phyloP scores from a whole-genome alignment of 2,329 filamentous ascomycete species.

The Orbilia ellipsospora region DNA sequence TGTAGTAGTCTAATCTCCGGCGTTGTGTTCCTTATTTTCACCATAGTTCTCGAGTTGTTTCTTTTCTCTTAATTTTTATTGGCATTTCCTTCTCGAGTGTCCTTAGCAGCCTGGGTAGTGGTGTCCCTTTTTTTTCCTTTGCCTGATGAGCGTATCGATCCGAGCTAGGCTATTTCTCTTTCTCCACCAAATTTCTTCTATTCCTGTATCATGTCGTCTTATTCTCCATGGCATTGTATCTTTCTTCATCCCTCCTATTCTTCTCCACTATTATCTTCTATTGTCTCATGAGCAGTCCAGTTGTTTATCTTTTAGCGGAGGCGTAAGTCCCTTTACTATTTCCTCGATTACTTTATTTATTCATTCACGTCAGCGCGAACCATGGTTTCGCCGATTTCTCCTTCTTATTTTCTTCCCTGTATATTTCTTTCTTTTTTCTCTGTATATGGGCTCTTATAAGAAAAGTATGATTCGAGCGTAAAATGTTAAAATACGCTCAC shows the following conservation, averaged over 20 bases:
- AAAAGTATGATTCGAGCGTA: not conserved
- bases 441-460: not conserved
- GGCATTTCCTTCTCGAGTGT: not conserved
- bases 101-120: too few relatives aligned
- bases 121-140: not conserved
- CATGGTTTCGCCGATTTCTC: not conserved
- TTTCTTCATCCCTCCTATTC: not conserved
- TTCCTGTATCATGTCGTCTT: not conserved
- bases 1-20: too few relatives aligned
- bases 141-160: not conserved
- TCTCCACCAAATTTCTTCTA: not conserved
- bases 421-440: not conserved
- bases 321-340: not conserved
- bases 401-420: not conserved
- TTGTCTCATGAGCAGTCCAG: not conserved
- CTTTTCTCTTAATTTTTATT: not conserved
- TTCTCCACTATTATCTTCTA: not conserved
- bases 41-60: too few relatives aligned
- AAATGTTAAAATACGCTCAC: too few relatives aligned
- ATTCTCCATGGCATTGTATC: not conserved
- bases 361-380: not conserved
- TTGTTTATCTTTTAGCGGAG: not conserved
- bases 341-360: not conserved
- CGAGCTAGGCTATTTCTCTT: not conserved
- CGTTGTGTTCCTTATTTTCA: too few relatives aligned